Evolutionary conservation across 441 rosid genomes (phyloP).

Genomic region (Adansonia rubrostipa): DNA sequence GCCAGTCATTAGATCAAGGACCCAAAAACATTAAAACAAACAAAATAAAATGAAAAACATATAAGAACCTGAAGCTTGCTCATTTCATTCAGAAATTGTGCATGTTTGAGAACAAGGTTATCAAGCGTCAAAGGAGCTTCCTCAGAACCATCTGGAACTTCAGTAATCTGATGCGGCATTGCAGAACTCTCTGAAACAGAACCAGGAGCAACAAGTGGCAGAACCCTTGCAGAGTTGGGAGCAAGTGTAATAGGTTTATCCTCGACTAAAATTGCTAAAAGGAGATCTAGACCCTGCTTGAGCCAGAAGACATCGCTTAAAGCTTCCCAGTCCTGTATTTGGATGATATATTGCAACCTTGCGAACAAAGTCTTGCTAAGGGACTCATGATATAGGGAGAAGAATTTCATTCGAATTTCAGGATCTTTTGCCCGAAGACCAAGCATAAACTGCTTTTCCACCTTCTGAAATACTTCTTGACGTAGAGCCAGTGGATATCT

Average conservation of each 20-base stretch:
- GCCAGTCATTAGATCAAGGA: neutral
- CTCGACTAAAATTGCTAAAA: conserved; percentile 87
- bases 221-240: conserved; percentile 91
- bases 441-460: conserved; percentile 96
- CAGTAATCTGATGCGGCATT: conserved; percentile 59
- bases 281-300: conserved; percentile 99
- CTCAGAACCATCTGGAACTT: conserved; percentile 63
- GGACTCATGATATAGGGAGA: conserved; percentile 84
- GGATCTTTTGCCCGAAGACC: conserved; percentile 98
- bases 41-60: neutral
- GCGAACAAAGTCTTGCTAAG: conserved; percentile 75
- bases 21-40: neutral
- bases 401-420: conserved; percentile 83
- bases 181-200: conserved; percentile 63
- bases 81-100: conserved; percentile 78
- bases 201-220: conserved; percentile 60
- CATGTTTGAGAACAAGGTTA: conserved; percentile 75
- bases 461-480: conserved; percentile 94
- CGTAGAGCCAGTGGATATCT: conserved; percentile 71
- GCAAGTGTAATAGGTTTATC: conserved; percentile 91
- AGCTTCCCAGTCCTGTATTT: conserved; percentile 98
- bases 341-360: conserved; percentile 86
- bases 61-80: conserved; percentile 88
- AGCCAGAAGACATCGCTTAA: conserved; percentile 98
- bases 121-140: conserved; percentile 79